Base-by-base conservation (phyloP, 179 eudicot genomes). In the Corrigiola litoralis region DNA sequence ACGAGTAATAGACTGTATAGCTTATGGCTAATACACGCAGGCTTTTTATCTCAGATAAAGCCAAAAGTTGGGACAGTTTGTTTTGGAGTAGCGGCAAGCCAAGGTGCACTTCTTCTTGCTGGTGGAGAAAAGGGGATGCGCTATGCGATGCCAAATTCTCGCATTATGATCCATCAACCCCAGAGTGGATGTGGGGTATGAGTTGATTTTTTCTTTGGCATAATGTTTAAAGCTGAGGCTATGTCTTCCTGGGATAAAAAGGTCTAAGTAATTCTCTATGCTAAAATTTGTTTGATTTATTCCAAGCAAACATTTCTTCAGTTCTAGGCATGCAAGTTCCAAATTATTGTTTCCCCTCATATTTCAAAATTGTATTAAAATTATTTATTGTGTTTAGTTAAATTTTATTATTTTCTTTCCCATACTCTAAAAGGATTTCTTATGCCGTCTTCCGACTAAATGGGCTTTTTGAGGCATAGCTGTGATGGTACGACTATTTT, bases 101-200 rank as follows among this genome's bases (percentile, higher is more conserved):
- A 92, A 69, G 96, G 81, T 53, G 87, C 96, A 12, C 86, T 92
- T 73, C 87, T 92, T 68, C 97, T 92, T 79, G 96, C 97, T 58
- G 96, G 96, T 73, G 97, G 96, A 71, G 91, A 92, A 63, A 92
- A 89, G 79, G 97, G 97, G 41, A 92, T 92, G 97, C 87, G 97
- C 31, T 92, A 86, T 66, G 75, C 97, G 16, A 92, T 92, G 97
- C 97, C 97, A 72, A 92, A 92, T 81, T 67, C 96, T 25, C 96
- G 96, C 45, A 75, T 92, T 53, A 92, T 89, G 97, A 89, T 92
- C 64, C 95, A 92, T 68, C 97, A 89, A 67, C 96, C 97, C 0
- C 91, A 82, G 70, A 81, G 91, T 85, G 87, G 84, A 49, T 71
- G 80, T 59, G 95, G 87, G 91, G 97, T 91, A 89, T 48, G 84